Conservation (phyloP, 1,139 yeast species). For the Geotrichum phurueaensis region DNA sequence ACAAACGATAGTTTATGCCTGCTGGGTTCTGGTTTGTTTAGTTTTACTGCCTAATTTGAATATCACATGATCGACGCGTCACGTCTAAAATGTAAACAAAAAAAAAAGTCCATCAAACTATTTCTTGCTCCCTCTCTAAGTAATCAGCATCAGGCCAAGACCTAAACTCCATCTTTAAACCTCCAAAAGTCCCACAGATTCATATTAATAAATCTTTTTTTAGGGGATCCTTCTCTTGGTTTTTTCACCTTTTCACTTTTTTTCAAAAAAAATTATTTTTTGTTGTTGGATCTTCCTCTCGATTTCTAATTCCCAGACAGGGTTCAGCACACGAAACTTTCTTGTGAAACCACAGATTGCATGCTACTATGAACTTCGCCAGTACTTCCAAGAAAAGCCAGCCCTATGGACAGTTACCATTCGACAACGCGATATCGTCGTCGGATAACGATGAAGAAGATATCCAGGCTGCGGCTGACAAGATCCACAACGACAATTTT, state of each 20-base stretch:
- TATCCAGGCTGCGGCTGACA: conserved; percentile 2
- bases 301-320: not conserved
- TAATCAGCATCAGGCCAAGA: not conserved
- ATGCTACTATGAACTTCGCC: not conserved
- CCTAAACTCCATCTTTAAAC: not conserved
- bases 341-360: not conserved
- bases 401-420: not conserved
- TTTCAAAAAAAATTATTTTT: not conserved
- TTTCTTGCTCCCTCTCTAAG: not conserved
- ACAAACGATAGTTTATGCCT: too few relatives aligned
- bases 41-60: not conserved
- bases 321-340: not conserved
- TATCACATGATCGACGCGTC: not conserved
- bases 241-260: not conserved
- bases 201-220: not conserved
- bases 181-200: not conserved
- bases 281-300: not conserved
- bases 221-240: not conserved
- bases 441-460: conserved; percentile 8
- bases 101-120: not conserved
- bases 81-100: not conserved
- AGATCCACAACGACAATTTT: conserved; percentile 21
- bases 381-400: not conserved
- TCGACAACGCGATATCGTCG: not conserved
- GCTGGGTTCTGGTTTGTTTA: not conserved